Evolutionary conservation across 345 rosid species (phyloP), one percentile per base, ranked within the genome.

Genomic region (Gossypium australe): DNA sequence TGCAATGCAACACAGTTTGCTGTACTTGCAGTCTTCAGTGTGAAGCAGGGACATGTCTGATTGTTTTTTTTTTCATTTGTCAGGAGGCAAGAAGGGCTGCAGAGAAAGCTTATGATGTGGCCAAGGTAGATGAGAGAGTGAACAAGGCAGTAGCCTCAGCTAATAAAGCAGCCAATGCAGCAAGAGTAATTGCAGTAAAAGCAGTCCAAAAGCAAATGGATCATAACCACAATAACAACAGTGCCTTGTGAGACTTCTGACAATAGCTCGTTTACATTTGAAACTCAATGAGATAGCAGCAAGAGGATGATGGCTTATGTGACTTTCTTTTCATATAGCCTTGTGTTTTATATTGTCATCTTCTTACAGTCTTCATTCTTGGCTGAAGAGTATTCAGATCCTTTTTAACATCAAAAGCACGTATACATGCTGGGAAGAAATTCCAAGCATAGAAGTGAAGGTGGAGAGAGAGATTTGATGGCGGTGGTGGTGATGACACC

Each of bases 51-150:
- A 25, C 18, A 73, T 14, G 3, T 29, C 61, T 34, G 41, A 49
- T 20, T 67, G 34, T 75, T 64, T 27, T 47, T 27, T 47, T 48
- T 74, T 13, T 14, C 74, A 72, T 62, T 61, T 69, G 67, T 34
- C 85, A 93, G 97, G 98, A 91, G 81, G 98, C 98, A 57, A 81
- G 94, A 17, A 82, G 89, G 71, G 94, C 90, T 52, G 89, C 92
- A 0, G 92, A 89, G 75, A 94, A 82, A 77, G 96, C 97, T 34
- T 92, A 92, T 71, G 93, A 92, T 57, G 92, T 94, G 72, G 90
- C 83, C 75, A 94, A 94, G 86, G 98, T 92, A 53, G 97, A 89
- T 27, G 96, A 94, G 85, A 86, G 98, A 77, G 98, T 94, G 70
- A 94, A 85, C 79, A 88, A 82, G 78, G 97, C 94, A 18, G 97